phyloP scores from a whole-genome alignment of 176 grass and related monocot genomes.

The Tillandsia leiboldiana region DNA sequence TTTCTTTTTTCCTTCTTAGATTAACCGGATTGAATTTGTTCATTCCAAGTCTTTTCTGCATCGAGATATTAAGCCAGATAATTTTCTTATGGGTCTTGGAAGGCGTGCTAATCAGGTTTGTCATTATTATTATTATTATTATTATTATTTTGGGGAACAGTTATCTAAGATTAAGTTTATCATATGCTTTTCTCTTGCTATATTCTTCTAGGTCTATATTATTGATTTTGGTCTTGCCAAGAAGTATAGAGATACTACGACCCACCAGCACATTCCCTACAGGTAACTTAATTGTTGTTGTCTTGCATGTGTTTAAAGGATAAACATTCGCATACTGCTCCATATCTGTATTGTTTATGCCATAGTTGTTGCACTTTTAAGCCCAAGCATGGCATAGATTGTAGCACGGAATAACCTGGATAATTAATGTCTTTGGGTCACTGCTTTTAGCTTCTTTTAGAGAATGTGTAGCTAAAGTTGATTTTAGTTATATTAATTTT shows the following conservation, averaged over 20 bases:
- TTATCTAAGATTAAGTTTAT: background rate
- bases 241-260: slow-evolving; percentile 65
- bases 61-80: slow-evolving; percentile 92
- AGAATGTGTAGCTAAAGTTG: too few species aligned
- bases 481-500: too few species aligned
- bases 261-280: slow-evolving; percentile 84
- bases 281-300: slow-evolving; percentile 30
- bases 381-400: background rate
- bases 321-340: background rate
- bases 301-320: slow-evolving; percentile 1
- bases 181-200: slow-evolving; percentile 3
- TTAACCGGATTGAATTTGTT: slow-evolving; percentile 72
- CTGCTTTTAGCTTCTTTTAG: too few species aligned
- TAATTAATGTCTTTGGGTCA: too few species aligned
- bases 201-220: slow-evolving; percentile 48
- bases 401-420: too few species aligned
- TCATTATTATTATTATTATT: background rate
- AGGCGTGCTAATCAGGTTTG: slow-evolving; percentile 58
- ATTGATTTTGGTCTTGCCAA: slow-evolving; percentile 96
- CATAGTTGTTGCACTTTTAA: background rate
- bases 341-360: background rate
- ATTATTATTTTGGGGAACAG: background rate
- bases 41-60: slow-evolving; percentile 83
- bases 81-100: slow-evolving; percentile 91
- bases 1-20: slow-evolving; percentile 18